These are phyloP conservation scores for Blepharisma japonicum DNA, from an alignment of 73 alveolate genomes.

Conservation along the genomic window DNA sequence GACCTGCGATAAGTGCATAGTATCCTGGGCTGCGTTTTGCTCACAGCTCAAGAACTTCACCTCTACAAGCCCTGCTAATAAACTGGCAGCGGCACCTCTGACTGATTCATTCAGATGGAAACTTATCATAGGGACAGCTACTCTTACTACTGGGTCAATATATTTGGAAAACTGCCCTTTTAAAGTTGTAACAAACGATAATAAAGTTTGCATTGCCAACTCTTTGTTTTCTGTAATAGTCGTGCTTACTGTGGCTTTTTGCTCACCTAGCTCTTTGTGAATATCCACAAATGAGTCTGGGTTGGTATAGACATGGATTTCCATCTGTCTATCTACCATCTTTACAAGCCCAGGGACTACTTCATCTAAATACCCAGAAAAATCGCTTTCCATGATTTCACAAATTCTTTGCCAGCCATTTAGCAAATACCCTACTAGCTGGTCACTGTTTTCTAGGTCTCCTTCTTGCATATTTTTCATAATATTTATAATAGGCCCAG, in stretches of 20 bases:
- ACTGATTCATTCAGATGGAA: slow-evolving; percentile 65
- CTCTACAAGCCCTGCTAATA: slow-evolving; percentile 66
- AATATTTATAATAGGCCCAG: slow-evolving; percentile 50
- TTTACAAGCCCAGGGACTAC: slow-evolving; percentile 59
- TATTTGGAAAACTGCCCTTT: slow-evolving; percentile 62
- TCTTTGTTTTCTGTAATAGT: slow-evolving; percentile 80
- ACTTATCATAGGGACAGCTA: slow-evolving; percentile 54
- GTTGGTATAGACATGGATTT: slow-evolving; percentile 42
- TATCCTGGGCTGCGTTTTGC: slow-evolving; percentile 54
- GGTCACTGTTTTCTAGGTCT: slow-evolving; percentile 60
- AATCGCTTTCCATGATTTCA: slow-evolving; percentile 60
- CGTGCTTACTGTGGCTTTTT: slow-evolving; percentile 44
- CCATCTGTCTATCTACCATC: slow-evolving; percentile 23
- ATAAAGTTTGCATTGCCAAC: slow-evolving; percentile 78
- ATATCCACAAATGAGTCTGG: slow-evolving; percentile 55
- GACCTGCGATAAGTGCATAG: slow-evolving; percentile 34
- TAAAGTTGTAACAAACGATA: slow-evolving; percentile 71
- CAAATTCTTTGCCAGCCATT: slow-evolving; percentile 85
- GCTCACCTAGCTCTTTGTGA: slow-evolving; percentile 35
- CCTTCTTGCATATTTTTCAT: slow-evolving; percentile 60
- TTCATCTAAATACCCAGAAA: slow-evolving; percentile 56
- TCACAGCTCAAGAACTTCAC: slow-evolving; percentile 32
- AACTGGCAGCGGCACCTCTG: slow-evolving; percentile 72
- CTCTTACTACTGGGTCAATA: slow-evolving; percentile 61
- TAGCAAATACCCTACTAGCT: slow-evolving; percentile 66